Base-by-base conservation (phyloP, 768 basidiomycete species). In the Agrocybe praecox region DNA sequence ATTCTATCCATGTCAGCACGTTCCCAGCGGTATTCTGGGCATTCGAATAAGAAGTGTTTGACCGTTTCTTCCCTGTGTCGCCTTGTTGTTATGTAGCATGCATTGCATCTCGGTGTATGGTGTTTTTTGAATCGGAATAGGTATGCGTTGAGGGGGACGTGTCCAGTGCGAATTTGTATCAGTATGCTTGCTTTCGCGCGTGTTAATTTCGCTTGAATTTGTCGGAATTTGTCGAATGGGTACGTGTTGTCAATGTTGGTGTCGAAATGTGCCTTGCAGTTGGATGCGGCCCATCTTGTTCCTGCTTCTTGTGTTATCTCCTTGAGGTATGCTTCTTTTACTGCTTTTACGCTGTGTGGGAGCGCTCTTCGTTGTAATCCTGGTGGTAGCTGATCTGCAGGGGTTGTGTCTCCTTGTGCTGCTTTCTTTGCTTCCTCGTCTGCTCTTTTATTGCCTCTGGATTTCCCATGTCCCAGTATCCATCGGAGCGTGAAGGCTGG, bases 391-490 rank as follows among this genome's bases (percentile, higher is more conserved):
- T 57, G 33, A 1, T 50, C 7, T 10, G 40, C 11, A 6, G 47
- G 60, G 5, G 21, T 22, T 1, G 26, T 29, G 26, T 64, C 65
- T 6, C 50, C 45, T 46, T 68, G 71, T 0, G 71, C 72, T n/a
- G 63, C 65, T 26, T 51, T 34, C 44, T 74, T 69, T 4, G 61
- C 70, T 47, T 22, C 15, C 48, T 70, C 66, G 34, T 74, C 36
- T n/a, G 36, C 36, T 14, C n/a, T 40, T n/a, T 14, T 40, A 12
- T 40, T 73, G 1, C 69, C 64, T 19, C n/a, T 19, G 6, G 73
- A 60, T 1, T 62, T 62, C 6, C 54, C 62, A 55, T 70, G 71
- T 7, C 60, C 66, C 21, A 67, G 64, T 17, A 70, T 67, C 71
- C 69, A 70, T 18, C 36, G 36, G 4, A 40, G 5, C 14, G 36